These are phyloP conservation scores for Wallacemonas sp. DNA, from an alignment of 208 protist genomes.

Conservation along the genomic window DNA sequence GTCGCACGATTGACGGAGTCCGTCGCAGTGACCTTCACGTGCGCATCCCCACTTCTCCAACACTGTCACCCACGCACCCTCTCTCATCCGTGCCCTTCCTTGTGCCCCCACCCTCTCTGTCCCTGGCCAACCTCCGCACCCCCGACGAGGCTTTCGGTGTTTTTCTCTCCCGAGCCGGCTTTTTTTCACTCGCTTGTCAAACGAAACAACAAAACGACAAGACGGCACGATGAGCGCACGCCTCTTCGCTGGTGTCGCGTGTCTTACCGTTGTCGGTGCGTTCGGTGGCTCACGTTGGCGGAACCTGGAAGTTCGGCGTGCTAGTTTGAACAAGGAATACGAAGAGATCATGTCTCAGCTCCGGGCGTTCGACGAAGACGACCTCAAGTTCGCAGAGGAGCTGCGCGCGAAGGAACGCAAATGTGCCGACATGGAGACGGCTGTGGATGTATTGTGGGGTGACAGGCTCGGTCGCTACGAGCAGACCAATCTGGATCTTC, in stretches of 20 bases:
- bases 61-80: too few relatives aligned
- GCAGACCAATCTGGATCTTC: slow-evolving; percentile 57
- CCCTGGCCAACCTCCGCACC: too few relatives aligned
- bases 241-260: slow-evolving; percentile 33
- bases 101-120: too few relatives aligned
- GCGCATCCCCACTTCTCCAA: too few relatives aligned
- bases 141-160: too few relatives aligned
- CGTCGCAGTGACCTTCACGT: too few relatives aligned
- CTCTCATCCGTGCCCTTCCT: too few relatives aligned
- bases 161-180: too few relatives aligned
- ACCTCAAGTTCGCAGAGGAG: slow-evolving; percentile 29
- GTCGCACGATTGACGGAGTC: too few relatives aligned
- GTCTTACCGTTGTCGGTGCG: slow-evolving; percentile 30
- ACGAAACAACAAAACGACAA: too few relatives aligned
- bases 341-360: slow-evolving; percentile 35
- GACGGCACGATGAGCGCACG: slow-evolving; percentile 21
- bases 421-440: slow-evolving; percentile 32
- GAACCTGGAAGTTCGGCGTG: slow-evolving; percentile 39
- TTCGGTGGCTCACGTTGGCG: slow-evolving; percentile 49
- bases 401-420: slow-evolving; percentile 43
- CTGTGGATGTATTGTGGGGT: slow-evolving; percentile 67
- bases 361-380: slow-evolving; percentile 38
- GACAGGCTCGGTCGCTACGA: slow-evolving; percentile 73
- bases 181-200: too few relatives aligned
- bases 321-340: slow-evolving; percentile 72